Percentiles rank a stretch among this genome's conserved stretches.
These are phyloP conservation scores for Porogramme epimiltina DNA, from an alignment of 1,284 basidiomycete genomes.

Conservation along the genomic window DNA sequence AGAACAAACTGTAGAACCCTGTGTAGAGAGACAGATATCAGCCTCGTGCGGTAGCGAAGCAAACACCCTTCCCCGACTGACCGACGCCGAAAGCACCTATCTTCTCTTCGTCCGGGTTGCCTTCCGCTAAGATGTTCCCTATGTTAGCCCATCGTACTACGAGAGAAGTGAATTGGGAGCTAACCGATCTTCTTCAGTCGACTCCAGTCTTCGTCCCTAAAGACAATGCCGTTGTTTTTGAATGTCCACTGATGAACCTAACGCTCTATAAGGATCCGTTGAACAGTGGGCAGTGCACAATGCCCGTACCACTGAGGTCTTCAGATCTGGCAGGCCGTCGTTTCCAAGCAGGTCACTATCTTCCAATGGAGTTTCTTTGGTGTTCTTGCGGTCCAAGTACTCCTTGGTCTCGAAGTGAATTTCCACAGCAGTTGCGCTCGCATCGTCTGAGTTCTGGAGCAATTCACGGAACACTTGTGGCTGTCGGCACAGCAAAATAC, in stretches of 20 bases:
- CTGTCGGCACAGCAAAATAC: background rate
- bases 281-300: background rate
- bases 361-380: conserved; percentile 8
- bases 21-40: background rate
- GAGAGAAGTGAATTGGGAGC: conserved; percentile 18
- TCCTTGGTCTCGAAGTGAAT: conserved; percentile 78
- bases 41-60: background rate
- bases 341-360: conserved; percentile 6
- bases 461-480: conserved; percentile 84
- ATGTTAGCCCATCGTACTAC: too few species aligned
- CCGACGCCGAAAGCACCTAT: conserved; percentile 88
- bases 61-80: conserved; percentile 32
- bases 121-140: conserved; percentile 71
- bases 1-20: conserved; percentile 84
- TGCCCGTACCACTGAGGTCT: conserved; percentile 49
- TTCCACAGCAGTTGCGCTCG: conserved; percentile 79
- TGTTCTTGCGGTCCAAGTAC: conserved; percentile 48
- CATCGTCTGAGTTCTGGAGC: conserved; percentile 95
- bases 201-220: conserved; percentile 86
- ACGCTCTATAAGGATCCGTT: background rate
- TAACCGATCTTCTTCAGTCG: conserved; percentile 85
- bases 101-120: conserved; percentile 84
- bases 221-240: conserved; percentile 85
- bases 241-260: conserved; percentile 79
- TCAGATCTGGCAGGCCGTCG: conserved; percentile 57